Conservation (phyloP, 345 rosid genomes). For the Euphorbia lathyris region DNA sequence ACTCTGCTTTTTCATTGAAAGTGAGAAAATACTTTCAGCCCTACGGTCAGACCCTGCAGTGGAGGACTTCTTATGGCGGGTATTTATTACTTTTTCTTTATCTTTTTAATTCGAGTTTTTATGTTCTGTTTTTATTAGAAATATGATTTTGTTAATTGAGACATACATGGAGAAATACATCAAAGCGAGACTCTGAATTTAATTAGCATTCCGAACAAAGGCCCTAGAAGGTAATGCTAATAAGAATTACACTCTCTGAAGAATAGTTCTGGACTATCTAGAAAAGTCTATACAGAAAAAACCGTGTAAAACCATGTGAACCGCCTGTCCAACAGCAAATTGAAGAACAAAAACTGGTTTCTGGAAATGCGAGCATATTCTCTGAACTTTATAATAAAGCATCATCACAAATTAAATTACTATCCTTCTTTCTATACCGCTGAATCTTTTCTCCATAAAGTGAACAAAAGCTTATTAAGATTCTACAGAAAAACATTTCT, state of each 20-base stretch:
- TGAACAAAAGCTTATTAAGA: not conserved
- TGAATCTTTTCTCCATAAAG: not conserved
- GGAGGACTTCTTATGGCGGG: slow-evolving; percentile 90
- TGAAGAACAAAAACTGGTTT: not conserved
- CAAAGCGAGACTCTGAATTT: not conserved
- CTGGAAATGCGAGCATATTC: not conserved
- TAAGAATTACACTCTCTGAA: not conserved
- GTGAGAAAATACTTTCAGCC: slow-evolving; percentile 51
- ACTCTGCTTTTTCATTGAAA: slow-evolving; percentile 62
- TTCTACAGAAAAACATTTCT: not conserved
- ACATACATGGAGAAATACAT: not conserved
- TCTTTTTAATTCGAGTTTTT: not conserved
- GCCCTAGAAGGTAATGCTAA: not conserved
- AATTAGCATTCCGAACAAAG: too few relatives aligned
- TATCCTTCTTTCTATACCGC: not conserved
- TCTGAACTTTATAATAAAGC: too few relatives aligned
- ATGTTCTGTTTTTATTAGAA: too few relatives aligned
- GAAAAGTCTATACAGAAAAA: not conserved
- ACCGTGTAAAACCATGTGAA: not conserved
- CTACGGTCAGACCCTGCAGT: slow-evolving; percentile 59
- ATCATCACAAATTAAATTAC: too few relatives aligned
- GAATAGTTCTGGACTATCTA: not conserved
- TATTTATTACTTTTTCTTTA: slow-evolving; percentile 19
- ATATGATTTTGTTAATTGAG: too few relatives aligned
- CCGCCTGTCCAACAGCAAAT: not conserved